Evolutionary conservation across 2,329 filamentous ascomycete genomes (phyloP), one percentile per base, ranked within the genome.

Genomic region (Lojkania enalia): DNA sequence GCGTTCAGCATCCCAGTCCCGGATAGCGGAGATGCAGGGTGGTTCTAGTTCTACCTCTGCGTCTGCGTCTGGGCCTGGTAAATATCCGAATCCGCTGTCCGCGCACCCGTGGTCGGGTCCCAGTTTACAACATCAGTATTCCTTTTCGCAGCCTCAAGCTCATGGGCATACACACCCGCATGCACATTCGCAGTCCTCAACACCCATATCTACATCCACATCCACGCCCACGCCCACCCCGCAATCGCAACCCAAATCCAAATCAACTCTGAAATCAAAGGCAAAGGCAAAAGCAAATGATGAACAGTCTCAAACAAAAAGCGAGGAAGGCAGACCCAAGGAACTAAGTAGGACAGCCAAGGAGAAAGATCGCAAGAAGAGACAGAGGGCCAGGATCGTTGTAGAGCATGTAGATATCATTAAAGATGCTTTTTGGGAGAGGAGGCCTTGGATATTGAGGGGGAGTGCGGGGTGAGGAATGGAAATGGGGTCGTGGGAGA

Each of bases 341-440:
- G 73, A 78, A 32, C 76, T 85, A 52, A 90, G 87, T 32, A 92
- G 86, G 63, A 87, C 86, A n/a, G 89, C 95, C 61, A 74, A 78
- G 15, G 89, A 96, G 46, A 95, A 87, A 58, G 84, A 95, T 52
- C 85, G 79, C 64, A 97, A 96, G 74, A 79, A 83, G 51, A 81
- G 87, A 42, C 79, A 81, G 47, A 96, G 96, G 69, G 91, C 90
- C 1, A 80, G 80, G 39, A 84, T 99, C 35, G 81, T 88, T 25
- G 78, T 95, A 27, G 85, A 91, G 63, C 90, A 97, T 74, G 73
- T 94, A 48, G 94, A 99, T 72, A 88, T 99, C 60, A 97, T 99
- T 71, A 90, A 87, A 60, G 89, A 97, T 69, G 87, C 89, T 3
- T 99, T 99, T 65, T 99, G 94, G 94, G 80, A 89, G 52, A 80